These are phyloP conservation scores for Yarrowia divulgata DNA, from an alignment of 805 yeast genomes.

Conservation along the genomic window DNA sequence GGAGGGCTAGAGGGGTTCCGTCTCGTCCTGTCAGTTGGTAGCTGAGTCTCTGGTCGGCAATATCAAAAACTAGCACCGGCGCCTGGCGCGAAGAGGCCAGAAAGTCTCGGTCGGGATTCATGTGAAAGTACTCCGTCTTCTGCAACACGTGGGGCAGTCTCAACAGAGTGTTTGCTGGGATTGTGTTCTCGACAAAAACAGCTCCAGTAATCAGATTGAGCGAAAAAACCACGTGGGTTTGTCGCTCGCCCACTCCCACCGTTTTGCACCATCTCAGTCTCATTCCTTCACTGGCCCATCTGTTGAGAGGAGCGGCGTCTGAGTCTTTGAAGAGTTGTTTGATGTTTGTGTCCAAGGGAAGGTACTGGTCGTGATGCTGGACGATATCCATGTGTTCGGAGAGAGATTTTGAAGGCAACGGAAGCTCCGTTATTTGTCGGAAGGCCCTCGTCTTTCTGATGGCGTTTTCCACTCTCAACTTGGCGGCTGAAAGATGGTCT, in stretches of 20 bases:
- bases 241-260: background rate
- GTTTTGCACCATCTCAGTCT: conserved; percentile 36
- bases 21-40: conserved; percentile 35
- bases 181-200: conserved; percentile 5
- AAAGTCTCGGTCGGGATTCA: conserved; percentile 33
- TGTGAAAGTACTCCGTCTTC: conserved; percentile 28
- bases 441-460: conserved; percentile 4
- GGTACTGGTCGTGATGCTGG: conserved; percentile 8
- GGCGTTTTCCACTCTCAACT: background rate
- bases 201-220: background rate
- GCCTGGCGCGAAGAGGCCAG: conserved; percentile 30
- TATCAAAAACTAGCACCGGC: conserved; percentile 19
- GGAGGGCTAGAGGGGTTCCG: conserved; percentile 21
- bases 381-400: background rate
- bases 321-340: conserved; percentile 5
- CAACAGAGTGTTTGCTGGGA: conserved; percentile 15
- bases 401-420: background rate
- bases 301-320: conserved; percentile 25
- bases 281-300: conserved; percentile 7
- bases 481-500: background rate
- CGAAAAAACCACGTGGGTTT: conserved; percentile 17
- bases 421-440: background rate
- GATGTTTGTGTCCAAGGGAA: background rate
- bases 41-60: conserved; percentile 8
- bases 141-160: conserved; percentile 26